Conservation (phyloP, 176 grass and related monocot genomes). For the Musa troglodytarum region DNA sequence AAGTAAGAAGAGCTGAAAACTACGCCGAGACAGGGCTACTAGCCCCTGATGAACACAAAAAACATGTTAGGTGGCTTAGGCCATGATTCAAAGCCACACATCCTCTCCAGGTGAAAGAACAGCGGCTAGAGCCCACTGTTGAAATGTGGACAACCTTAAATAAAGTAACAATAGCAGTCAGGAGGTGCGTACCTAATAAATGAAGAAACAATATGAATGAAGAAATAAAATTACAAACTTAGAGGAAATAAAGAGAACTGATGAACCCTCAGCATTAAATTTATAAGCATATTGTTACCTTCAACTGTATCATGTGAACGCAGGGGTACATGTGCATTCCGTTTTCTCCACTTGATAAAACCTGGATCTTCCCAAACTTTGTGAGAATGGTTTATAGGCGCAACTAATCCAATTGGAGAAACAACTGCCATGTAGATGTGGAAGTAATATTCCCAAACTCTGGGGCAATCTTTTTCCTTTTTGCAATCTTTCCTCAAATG, state of each 20-base stretch:
- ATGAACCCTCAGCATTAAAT: background rate
- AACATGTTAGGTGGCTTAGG: too few relatives aligned
- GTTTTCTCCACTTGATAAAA: slow-evolving; percentile 88
- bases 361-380: slow-evolving; percentile 85
- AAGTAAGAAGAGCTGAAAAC: too few relatives aligned
- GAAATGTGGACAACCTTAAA: too few relatives aligned
- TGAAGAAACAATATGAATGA: background rate
- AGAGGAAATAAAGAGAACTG: background rate
- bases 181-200: background rate
- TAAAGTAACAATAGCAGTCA: too few relatives aligned
- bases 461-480: background rate
- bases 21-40: too few relatives aligned
- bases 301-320: slow-evolving; percentile 73
- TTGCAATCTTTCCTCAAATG: background rate
- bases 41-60: too few relatives aligned
- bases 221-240: background rate
- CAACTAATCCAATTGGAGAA: slow-evolving; percentile 31
- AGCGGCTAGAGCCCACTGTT: too few relatives aligned
- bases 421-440: slow-evolving; percentile 32
- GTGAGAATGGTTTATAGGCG: slow-evolving; percentile 18
- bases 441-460: too few relatives aligned
- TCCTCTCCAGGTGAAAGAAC: too few relatives aligned
- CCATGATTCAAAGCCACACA: too few relatives aligned
- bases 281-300: slow-evolving; percentile 27
- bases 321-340: slow-evolving; percentile 75